Base-by-base conservation (phyloP, 2,329 filamentous ascomycete species). In the Reticulascus tulasneorum region DNA sequence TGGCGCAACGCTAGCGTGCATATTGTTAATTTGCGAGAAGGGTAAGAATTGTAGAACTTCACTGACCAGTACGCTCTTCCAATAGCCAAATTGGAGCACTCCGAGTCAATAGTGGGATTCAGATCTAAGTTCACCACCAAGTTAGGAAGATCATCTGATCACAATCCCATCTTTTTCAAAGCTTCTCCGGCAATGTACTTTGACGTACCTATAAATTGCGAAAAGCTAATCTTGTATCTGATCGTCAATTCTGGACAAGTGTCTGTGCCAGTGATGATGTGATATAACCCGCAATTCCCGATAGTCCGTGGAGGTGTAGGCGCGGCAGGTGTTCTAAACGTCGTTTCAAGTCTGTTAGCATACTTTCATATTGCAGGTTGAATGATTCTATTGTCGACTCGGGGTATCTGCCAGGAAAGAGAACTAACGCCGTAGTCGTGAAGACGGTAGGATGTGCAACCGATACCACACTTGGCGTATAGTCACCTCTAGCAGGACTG, bases 381-480 rank as follows among this genome's bases (percentile, higher is more conserved):
- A 6, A 13, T 21, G 9, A 21, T 11, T 12, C 13, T 30, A 5
- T 6, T 12, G n/a, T 15, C 6, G 4, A 21, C 7, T 20, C 16
- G 15, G 12, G 15, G 16, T 9, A 19, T 18, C 8, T 8, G 8
- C 20, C n/a, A 21, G 15, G 28, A 9, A 9, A 20, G n/a, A 24
- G 23, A 9, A 33, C 30, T 33, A 11, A 33, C 30, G 30, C 30
- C 9, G 30, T 33, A 7, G 20, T 33, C 13, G 30, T 23, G 17
- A 33, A 33, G 5, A 33, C 16, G n/a, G 30, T 33, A 7, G 30
- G 25, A 20, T 23, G 20, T 12, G 30, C 30, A 10, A 24, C 30
- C 3, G 13, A 12, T 10, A 23, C 25, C 30, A 23, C 18, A 20
- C 21, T 33, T 11, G 30, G 30, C 21, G 30, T 33, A 24, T 23